Evolutionary conservation across 164 flowering plant genomes (phyloP).

Genomic region (Berberis thunbergii): DNA sequence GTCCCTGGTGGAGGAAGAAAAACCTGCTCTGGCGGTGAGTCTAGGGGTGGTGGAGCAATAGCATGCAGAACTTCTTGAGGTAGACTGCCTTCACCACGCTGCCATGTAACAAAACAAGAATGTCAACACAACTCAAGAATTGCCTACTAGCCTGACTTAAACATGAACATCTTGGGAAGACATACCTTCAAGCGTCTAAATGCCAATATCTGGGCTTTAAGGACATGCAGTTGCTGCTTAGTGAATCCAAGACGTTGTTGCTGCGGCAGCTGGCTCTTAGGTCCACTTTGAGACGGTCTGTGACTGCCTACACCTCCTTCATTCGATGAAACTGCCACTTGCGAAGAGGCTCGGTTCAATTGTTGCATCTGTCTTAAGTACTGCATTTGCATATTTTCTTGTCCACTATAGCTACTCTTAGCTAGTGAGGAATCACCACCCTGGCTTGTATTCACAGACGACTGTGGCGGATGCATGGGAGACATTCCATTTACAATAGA

Average conservation of each 20-base stretch:
- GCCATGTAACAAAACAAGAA: conserved; percentile 9
- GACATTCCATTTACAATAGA: conserved; percentile 49
- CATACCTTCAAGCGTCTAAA: conserved; percentile 89
- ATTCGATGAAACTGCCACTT: conserved; percentile 32
- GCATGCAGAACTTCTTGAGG: conserved; percentile 86
- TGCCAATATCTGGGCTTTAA: conserved; percentile 94
- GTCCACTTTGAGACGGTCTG: conserved; percentile 37
- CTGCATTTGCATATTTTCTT: conserved; percentile 51
- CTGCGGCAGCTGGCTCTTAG: conserved; percentile 25
- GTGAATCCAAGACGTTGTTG: conserved; percentile 62
- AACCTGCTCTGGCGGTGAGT: conserved; percentile 49
- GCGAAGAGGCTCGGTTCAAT: conserved; percentile 45
- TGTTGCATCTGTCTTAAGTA: conserved; percentile 41
- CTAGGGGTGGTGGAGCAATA: conserved; percentile 91
- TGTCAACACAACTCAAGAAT: neutral
- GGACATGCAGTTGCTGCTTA: conserved; percentile 94
- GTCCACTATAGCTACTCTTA: conserved; percentile 25
- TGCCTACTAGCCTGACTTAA: neutral
- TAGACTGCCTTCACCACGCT: conserved; percentile 90
- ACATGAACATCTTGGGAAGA: neutral
- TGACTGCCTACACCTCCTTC: conserved; percentile 33
- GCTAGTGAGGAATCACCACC: conserved; percentile 31
- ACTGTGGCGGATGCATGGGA: conserved; percentile 48
- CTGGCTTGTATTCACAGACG: conserved; percentile 44
- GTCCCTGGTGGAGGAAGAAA: conserved; percentile 28